phyloP scores from a whole-genome alignment of 2,329 filamentous ascomycete genomes.

The Neophaeococcomyces mojaviensis region DNA sequence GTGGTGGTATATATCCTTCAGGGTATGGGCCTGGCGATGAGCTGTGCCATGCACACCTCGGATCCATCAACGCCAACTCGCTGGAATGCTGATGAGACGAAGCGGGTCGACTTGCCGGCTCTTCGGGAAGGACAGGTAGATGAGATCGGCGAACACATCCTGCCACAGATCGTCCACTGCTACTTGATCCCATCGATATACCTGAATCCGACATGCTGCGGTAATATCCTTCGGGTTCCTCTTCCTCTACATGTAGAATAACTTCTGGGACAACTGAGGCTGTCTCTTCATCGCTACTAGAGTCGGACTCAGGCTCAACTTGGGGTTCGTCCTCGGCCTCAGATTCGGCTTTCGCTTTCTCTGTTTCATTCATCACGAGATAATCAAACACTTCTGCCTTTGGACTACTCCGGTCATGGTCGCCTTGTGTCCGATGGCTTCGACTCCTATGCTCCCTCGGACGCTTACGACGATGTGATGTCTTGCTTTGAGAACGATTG shows the following conservation, averaged over 20 bases:
- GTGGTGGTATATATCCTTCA: constrained; percentile 16
- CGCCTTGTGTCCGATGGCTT: background rate
- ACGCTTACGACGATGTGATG: constrained; percentile 3
- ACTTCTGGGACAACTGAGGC: constrained; percentile 3
- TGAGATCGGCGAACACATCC: constrained; percentile 24
- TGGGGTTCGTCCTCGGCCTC: constrained; percentile 2
- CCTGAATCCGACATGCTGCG: constrained; percentile 30
- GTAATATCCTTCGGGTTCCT: constrained; percentile 16
- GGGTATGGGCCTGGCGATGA: constrained; percentile 20
- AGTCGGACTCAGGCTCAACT: background rate
- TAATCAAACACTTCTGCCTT: constrained; percentile 10
- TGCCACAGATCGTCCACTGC: constrained; percentile 22
- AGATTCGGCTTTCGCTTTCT: background rate
- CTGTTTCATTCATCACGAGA: constrained; percentile 11
- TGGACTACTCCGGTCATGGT: background rate
- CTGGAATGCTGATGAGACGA: constrained; percentile 13
- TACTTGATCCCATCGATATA: constrained; percentile 28
- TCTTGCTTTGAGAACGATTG: constrained; percentile 16
- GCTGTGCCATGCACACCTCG: constrained; percentile 11
- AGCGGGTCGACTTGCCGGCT: constrained; percentile 21
- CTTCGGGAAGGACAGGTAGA: constrained; percentile 25
- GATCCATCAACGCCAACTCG: constrained; percentile 1
- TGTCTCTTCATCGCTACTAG: constrained; percentile 9
- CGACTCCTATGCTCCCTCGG: constrained; percentile 3
- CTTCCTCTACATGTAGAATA: constrained; percentile 2